A percentile compares a stretch with the other conserved stretches of the same genome.
These are phyloP conservation scores for Besnoitia besnoiti DNA, from an alignment of 169 alveolate genomes.

Conservation along the genomic window DNA sequence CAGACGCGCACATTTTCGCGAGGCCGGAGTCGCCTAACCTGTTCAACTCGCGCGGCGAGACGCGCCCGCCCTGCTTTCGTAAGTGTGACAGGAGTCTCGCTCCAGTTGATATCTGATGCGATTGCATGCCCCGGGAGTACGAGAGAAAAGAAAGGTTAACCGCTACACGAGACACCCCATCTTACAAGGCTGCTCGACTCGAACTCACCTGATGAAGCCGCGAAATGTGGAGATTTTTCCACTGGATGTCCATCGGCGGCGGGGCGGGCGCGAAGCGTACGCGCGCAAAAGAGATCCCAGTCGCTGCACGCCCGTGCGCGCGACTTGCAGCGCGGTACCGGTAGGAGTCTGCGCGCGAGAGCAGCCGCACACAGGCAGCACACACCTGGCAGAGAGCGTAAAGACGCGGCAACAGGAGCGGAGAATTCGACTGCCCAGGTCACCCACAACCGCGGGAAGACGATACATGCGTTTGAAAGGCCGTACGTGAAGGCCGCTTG, in stretches of 20 bases:
- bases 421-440: too few relatives aligned
- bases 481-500: too few relatives aligned
- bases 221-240: neutral
- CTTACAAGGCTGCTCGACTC: neutral
- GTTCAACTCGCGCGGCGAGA: too few relatives aligned
- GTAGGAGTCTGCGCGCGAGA: neutral
- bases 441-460: too few relatives aligned
- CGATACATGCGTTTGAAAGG: too few relatives aligned
- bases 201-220: neutral
- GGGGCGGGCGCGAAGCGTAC: neutral
- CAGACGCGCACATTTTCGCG: neutral
- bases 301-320: neutral
- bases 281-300: neutral
- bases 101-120: too few relatives aligned
- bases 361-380: neutral
- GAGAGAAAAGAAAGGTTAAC: neutral
- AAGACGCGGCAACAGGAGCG: too few relatives aligned
- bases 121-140: too few relatives aligned
- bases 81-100: too few relatives aligned
- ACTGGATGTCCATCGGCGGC: neutral
- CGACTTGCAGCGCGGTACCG: neutral
- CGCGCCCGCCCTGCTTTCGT: too few relatives aligned
- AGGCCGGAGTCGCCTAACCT: too few relatives aligned
- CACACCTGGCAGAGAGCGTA: neutral
- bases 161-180: neutral